These are phyloP conservation scores for Phaseolus coccineus DNA, from an alignment of 331 rosid species.

Conservation along the genomic window DNA sequence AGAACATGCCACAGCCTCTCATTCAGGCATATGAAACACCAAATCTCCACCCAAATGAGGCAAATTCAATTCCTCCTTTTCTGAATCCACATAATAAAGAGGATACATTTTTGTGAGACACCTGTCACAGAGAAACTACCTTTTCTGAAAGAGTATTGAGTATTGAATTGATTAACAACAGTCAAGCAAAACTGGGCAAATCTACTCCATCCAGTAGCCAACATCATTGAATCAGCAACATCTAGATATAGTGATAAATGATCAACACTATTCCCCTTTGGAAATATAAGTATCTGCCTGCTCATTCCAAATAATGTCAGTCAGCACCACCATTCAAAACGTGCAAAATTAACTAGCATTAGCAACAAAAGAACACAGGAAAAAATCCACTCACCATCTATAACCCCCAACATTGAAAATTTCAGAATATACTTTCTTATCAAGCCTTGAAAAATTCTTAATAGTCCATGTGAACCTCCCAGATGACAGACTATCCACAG, in stretches of 20 bases:
- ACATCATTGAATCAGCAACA: constrained; percentile 1
- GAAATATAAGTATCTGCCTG: constrained; percentile 16
- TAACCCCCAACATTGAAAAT: background rate
- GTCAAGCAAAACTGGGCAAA: constrained; percentile 26
- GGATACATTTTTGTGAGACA: background rate
- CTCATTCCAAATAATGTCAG: background rate
- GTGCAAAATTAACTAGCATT: background rate
- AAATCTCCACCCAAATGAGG: background rate
- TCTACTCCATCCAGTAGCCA: constrained; percentile 14
- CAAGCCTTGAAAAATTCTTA: background rate
- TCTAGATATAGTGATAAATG: constrained; percentile 13
- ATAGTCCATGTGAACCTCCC: constrained; percentile 15
- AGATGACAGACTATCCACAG: background rate
- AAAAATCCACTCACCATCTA: background rate
- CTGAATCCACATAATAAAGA: background rate
- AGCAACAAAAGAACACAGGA: background rate
- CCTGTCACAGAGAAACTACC: background rate
- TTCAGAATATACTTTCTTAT: background rate
- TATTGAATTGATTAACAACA: background rate
- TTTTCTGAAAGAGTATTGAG: constrained; percentile 1
- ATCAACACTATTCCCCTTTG: constrained; percentile 25
- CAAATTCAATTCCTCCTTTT: background rate
- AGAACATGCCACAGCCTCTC: constrained; percentile 8
- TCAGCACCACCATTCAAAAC: background rate
- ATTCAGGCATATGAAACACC: background rate